Base-by-base conservation (phyloP, 2,329 filamentous ascomycete genomes). In the Thielaviopsis populi region DNA sequence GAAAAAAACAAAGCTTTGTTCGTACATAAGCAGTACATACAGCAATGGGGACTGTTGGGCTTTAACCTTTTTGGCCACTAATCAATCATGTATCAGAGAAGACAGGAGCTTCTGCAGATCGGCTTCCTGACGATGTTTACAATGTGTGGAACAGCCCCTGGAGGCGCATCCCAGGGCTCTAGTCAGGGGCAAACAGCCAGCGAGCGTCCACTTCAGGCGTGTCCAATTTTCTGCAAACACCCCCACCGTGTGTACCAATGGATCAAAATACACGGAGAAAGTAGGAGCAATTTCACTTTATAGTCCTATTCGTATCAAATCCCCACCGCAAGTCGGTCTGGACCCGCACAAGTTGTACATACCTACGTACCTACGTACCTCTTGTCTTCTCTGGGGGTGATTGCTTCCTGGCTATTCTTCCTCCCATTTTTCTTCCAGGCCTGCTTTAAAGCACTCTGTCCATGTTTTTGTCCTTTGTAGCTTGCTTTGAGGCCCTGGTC, bases 221-320 rank as follows among this genome's bases (percentile, higher is more conserved):
- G 46, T 19, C 22, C n/a, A 11, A 24, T n/a, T 33, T 59, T 46
- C 19, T 65, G 50, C n/a, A 17, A 1, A 17, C 17, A 65, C 63
- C 24, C 59, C 41, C 40, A 8, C 41, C 48, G 63, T 62, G 30
- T 27, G 22, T 54, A 19, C 37, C 27, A 15, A 7, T n/a, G 41
- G 22, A 37, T 1, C 33, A 37, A 8, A 24, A 13, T 43, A 19
- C 58, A 30, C 58, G 40, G 58, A 60, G 40, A 56, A 37, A 59
- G 43, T 42, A 56, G 62, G 62, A 56, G 56, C 61, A 67, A 66
- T 67, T 50, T 67, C 66, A 63, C 63, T 66, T 63, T 66, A 27
- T 64, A 33, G 58, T 64, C 64, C 41, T 62, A 48, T 63, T 64
- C 62, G 59, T 63, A 64, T 65, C 54, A 63, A 61, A 53, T 43